Evolutionary conservation across 2,329 filamentous ascomycete genomes (phyloP), one percentile per base, ranked within the genome.

Genomic region (Neonectria faginata): DNA sequence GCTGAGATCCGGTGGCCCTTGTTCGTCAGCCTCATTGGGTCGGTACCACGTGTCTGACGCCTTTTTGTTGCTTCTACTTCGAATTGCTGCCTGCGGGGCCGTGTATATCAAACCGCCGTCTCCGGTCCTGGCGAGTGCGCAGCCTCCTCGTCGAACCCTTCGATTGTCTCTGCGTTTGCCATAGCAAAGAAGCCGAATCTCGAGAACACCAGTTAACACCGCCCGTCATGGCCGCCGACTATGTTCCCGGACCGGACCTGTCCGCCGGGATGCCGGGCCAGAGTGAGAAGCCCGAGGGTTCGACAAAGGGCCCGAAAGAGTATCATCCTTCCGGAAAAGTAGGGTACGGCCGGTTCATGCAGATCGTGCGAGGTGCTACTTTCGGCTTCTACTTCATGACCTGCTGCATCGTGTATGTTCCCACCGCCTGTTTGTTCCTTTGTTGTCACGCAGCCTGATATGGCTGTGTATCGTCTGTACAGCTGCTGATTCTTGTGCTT

Each of bases 241-340:
- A 47, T 63, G 68, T 74, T 18, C 74, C 79, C 45, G 72, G 75
- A n/a, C 73, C 78, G 31, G 76, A 77, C 33, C 57, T 76, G 14
- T 62, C 66, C 48, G 65, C 70, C 53, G 75, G 71, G 45, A 45
- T 75, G n/a, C 58, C 67, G n/a, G 62, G 70, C 39, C 64, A 74
- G 14, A 60, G 66, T 16, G 63, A 72, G 36, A 66, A 70, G 47
- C 54, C 65, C 29, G 65, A 65, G 12, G 11, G 31, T 52, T 25
- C 55, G 27, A 58, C 66, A 11, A 47, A 44, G 5, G 22, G 31
- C n/a, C n/a, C 61, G 25, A 55, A 66, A 39, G 62, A 68, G 57
- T 66, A 68, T 33, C 86, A 89, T 73, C 86, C 87, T 0, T 86
- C 86, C 2, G 87, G 87, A n/a, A 82, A 83, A 59, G 77, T 82